Base-by-base conservation (phyloP, 441 rosid species). In the Populus tomentosa region DNA sequence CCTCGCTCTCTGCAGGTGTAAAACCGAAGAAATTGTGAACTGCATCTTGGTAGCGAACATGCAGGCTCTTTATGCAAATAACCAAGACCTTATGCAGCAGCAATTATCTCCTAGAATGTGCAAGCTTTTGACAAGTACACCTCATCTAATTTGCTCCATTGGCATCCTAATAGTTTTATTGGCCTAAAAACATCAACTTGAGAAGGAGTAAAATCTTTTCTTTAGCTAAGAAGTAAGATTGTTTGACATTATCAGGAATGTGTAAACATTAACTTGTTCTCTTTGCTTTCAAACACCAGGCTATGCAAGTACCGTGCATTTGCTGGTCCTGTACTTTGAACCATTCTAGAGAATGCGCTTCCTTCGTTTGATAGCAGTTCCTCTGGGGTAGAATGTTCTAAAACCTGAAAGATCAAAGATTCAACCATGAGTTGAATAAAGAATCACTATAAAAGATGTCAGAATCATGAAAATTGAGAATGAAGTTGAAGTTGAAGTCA, bases 261-360 rank as follows among this genome's bases (percentile, higher is more conserved):
- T 53, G 0, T 53, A 53, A 16, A 0, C 21, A 16, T 53, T 7
- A 42, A 42, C 71, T 78, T 80, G 32, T 80, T 80, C 65, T 81
- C 85, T 70, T 82, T 83, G 63, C 80, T 84, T 71, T 86, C 92
- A 6, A 90, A 88, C 70, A 83, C 98, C 74, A 95, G 84, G 84
- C 91, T 74, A 7, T 91, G 92, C 21, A 95, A 84, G 86, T 94
- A 95, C 82, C 90, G 90, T 10, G 98, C 97, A 77, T 95, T 95
- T 70, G 98, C 95, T 50, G 92, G 68, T 63, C 99, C 99, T 10
- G 99, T 95, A 80, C 98, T 95, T 77, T 86, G 94, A 67, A 94
- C 99, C 99, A 95, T 95, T 82, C 86, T 94, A n/a, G 95, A 91
- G 90, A 95, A 95, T 5, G 95, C 88, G 75, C 95, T 89, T 64